phyloP scores from a whole-genome alignment of 495 filamentous ascomycete genomes.

The Hypoxylon intermedium region DNA sequence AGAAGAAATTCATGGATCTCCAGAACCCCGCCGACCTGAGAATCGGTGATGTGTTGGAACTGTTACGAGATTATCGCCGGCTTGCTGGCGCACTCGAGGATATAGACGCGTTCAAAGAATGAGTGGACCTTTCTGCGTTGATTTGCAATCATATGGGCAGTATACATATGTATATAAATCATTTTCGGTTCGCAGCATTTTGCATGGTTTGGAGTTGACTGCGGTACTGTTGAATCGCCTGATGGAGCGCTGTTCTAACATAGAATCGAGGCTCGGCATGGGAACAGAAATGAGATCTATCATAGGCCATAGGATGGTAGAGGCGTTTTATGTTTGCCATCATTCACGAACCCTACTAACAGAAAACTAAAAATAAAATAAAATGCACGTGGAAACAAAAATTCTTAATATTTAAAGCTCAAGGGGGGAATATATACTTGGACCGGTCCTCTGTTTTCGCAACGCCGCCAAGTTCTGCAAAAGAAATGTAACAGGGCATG shows the following conservation, averaged over 20 bases:
- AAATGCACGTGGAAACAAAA: not conserved
- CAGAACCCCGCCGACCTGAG: slow-evolving; percentile 78
- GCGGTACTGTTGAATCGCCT: not conserved
- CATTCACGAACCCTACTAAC: not conserved
- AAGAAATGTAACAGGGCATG: not conserved
- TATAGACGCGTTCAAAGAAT: slow-evolving; percentile 62
- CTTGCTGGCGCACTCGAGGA: slow-evolving; percentile 73
- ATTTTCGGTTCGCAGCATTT: not conserved
- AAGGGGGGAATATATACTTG: slow-evolving; percentile 16
- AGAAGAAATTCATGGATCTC: slow-evolving; percentile 80
- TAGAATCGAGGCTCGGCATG: not conserved
- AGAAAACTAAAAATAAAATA: not conserved
- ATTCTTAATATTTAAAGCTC: slow-evolving; percentile 21
- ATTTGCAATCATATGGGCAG: not conserved
- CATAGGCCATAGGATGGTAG: not conserved
- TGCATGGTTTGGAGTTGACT: slow-evolving; percentile 23
- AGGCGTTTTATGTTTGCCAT: not conserved
- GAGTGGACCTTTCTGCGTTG: not conserved
- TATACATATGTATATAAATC: not conserved
- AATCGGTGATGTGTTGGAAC: slow-evolving; percentile 78
- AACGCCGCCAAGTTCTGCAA: slow-evolving; percentile 22
- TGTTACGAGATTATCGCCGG: slow-evolving; percentile 87
- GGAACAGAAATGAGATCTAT: not conserved
- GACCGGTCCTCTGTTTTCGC: slow-evolving; percentile 2
- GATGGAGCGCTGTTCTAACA: not conserved